A percentile compares a stretch with the other conserved stretches of the same genome.
Conservation (phyloP, 805 yeast species). For the Myxozyma melibiosi region DNA sequence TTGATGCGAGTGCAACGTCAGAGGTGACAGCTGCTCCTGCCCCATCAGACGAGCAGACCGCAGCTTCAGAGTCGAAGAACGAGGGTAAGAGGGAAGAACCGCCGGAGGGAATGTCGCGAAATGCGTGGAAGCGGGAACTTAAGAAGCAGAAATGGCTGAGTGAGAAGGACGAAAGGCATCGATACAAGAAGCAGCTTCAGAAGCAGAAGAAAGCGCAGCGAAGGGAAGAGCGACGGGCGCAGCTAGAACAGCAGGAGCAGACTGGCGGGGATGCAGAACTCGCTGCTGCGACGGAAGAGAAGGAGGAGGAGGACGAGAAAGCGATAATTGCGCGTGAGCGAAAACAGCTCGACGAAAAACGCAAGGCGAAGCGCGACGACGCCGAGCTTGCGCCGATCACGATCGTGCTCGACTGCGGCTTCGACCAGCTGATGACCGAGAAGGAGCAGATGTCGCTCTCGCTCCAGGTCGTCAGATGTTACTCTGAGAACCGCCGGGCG, state of each 20-base stretch:
- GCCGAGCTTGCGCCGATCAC: slow-evolving; percentile 15
- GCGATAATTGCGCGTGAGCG: slow-evolving; percentile 2
- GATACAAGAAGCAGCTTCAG: slow-evolving; percentile 53
- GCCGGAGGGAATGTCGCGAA: slow-evolving; percentile 87
- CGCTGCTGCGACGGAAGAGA: not conserved
- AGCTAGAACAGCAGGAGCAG: slow-evolving; percentile 40
- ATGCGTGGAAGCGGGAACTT: slow-evolving; percentile 77
- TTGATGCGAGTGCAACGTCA: not conserved
- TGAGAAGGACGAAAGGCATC: slow-evolving; percentile 54
- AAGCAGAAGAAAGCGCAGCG: slow-evolving; percentile 44
- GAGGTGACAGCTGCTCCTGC: not conserved
- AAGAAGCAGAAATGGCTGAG: slow-evolving; percentile 61
- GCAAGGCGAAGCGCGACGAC: slow-evolving; percentile 10
- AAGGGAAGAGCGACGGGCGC: slow-evolving; percentile 37
- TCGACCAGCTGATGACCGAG: slow-evolving; percentile 85
- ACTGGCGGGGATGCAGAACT: slow-evolving; percentile 43
- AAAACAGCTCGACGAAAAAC: slow-evolving; percentile 7
- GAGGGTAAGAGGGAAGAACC: slow-evolving; percentile 37
- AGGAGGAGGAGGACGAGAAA: slow-evolving; percentile 36
- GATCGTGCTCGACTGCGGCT: slow-evolving; percentile 83
- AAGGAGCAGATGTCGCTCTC: slow-evolving; percentile 67
- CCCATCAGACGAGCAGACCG: not conserved
- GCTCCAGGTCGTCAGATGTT: slow-evolving; percentile 78
- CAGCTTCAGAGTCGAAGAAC: not conserved
- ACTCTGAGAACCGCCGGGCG: slow-evolving; percentile 73